A percentile compares a stretch with the other conserved stretches of the same genome.
Conservation (phyloP, 768 basidiomycete species). For the Rhodosporidiobolus sp. region DNA sequence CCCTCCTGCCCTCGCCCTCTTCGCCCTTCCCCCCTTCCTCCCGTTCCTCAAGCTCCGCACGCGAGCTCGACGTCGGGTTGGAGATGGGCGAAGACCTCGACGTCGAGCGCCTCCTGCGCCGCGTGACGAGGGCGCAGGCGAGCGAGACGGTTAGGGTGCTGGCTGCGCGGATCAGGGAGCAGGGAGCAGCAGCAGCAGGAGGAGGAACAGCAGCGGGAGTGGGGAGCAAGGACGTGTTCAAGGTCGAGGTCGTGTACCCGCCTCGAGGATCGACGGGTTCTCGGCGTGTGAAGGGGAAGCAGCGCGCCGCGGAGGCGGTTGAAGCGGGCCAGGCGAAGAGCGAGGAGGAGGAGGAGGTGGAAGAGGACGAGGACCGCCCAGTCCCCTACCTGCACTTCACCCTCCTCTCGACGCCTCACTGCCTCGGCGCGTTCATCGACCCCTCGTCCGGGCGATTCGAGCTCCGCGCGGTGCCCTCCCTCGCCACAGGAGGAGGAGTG, state of each 20-base stretch:
- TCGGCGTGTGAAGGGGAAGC: not conserved
- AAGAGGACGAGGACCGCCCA: not conserved
- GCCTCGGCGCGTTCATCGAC: not conserved
- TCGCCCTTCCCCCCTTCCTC: not conserved
- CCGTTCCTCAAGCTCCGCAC: not conserved
- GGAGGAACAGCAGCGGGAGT: not conserved
- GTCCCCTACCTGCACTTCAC: constrained; percentile 14
- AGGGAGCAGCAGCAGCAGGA: not conserved
- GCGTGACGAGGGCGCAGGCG: constrained; percentile 9
- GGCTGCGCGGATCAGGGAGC: no score
- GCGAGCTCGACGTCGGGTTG: not conserved
- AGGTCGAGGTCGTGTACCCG: not conserved
- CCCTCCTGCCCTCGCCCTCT: not conserved
- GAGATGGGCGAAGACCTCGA: constrained; percentile 11
- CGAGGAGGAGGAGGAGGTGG: not conserved
- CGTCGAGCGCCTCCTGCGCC: constrained; percentile 11
- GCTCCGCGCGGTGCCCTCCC: not conserved
- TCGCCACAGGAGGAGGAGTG: no score
- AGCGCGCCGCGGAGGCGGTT: not conserved
- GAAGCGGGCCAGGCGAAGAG: not conserved
- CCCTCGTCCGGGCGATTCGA: constrained; percentile 17
- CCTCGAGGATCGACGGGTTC: no score
- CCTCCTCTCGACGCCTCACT: constrained; percentile 2
- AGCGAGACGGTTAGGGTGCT: not conserved
- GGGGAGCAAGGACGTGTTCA: no score